Conservation (phyloP, 2,329 filamentous ascomycete species). For the Bipolaris oryzae region DNA sequence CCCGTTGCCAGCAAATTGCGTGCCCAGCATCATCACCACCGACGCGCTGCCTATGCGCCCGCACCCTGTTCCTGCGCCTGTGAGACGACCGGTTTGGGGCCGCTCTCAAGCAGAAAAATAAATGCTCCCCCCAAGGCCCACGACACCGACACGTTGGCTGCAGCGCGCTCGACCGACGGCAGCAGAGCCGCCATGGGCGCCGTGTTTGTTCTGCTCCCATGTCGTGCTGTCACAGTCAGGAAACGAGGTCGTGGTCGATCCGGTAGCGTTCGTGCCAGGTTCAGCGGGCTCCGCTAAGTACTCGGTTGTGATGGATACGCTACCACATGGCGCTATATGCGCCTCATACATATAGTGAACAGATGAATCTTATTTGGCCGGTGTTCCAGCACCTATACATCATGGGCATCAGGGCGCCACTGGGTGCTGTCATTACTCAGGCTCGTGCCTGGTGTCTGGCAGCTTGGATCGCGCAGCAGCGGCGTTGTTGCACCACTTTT, state of each 20-base stretch:
- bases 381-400: constrained; percentile 1
- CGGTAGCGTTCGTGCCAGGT: constrained; percentile 31
- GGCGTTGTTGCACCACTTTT: constrained; percentile 1
- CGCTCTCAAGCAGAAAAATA: not conserved
- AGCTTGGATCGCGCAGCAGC: not conserved
- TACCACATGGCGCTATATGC: constrained; percentile 20
- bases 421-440: not conserved
- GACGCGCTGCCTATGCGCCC: constrained; percentile 17
- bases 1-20: constrained; percentile 28
- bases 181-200: too few relatives aligned
- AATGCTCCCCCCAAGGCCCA: too few relatives aligned
- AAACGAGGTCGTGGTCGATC: constrained; percentile 16
- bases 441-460: not conserved
- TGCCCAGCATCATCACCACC: constrained; percentile 18
- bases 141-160: not conserved
- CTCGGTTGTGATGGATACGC: constrained; percentile 20
- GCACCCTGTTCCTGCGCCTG: constrained; percentile 7
- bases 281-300: constrained; percentile 27
- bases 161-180: not conserved
- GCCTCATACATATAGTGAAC: constrained; percentile 25
- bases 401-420: not conserved
- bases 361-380: constrained; percentile 18
- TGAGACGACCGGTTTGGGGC: constrained; percentile 3
- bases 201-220: not conserved
- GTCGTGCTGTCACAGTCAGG: constrained; percentile 6